Evolutionary conservation across 768 basidiomycete species (phyloP), one percentile per base, ranked within the genome.

Genomic region (Tylopilus intermedius): DNA sequence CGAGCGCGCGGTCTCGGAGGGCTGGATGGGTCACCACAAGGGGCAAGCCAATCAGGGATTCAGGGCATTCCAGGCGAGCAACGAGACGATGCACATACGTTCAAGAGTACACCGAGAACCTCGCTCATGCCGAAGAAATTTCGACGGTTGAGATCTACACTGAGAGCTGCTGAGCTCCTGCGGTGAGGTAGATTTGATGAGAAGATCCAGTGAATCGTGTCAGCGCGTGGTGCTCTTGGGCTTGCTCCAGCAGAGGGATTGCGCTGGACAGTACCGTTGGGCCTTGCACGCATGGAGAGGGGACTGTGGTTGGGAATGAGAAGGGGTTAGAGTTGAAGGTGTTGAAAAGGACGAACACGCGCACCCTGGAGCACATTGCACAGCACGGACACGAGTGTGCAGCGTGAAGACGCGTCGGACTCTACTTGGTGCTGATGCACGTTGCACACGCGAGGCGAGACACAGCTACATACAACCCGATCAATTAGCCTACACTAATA

Each of bases 91-190:
- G 45, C 46, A 49, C 21, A 44, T 73, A 88, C 89, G 57, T 89
- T 90, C 29, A 84, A 72, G 21, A 91, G 68, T 18, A 91, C 90
- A 18, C 80, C 78, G 33, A 91, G 69, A 49, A 93, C 82, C 55
- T 91, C 89, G 47, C 86, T 80, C 74, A 91, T 77, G 26, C 90
- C 88, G 57, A 91, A 91, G 57, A 90, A 80, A 56, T 83, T 83
- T 50, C 88, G 76, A 62, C 81, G 83, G 63, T 80, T 81, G 45
- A 81, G 71, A 63, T 85, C 82, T 38, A 74, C 66, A 18, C 82
- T 80, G 53, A 85, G 70, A 47, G 76, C 79, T 18, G 82, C 83
- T 53, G 77, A 76, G 57, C 84, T 76, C 60, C 79, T 74, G 40
- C 84, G 79, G 58, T 68, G 65, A 47, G 86, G 84, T 45, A 88